Evolutionary conservation across 2,329 filamentous ascomycete species (phyloP).

Genomic region (Hypoxylon sp.): DNA sequence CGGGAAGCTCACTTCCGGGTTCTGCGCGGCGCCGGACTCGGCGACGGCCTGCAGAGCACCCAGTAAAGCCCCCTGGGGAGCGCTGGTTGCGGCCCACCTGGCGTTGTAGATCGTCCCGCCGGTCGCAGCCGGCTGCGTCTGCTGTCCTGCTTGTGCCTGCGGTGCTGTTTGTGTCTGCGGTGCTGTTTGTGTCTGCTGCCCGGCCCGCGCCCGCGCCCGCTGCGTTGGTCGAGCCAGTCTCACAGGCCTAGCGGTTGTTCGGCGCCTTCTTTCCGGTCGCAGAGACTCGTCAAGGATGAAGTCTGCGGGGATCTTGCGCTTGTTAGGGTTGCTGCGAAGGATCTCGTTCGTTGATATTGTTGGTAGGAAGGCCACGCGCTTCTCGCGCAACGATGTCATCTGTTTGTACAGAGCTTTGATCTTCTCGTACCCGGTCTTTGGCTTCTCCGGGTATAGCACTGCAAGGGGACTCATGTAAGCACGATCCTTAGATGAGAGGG

Average conservation of each 20-base stretch:
- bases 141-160: no score
- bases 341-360: slow-evolving; percentile 27
- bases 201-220: no score
- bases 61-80: not conserved
- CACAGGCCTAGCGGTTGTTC: slow-evolving; percentile 1
- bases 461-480: slow-evolving; percentile 21
- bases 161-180: no score
- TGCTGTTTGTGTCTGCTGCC: no score
- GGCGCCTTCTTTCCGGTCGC: not conserved
- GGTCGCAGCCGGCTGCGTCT: no score
- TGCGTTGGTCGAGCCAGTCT: not conserved
- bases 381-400: not conserved
- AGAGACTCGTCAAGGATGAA: slow-evolving; percentile 32
- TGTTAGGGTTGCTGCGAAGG: slow-evolving; percentile 40
- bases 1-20: not conserved
- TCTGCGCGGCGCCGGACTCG: not conserved
- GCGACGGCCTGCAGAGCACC: slow-evolving; percentile 7
- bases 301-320: slow-evolving; percentile 43
- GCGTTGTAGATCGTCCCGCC: not conserved
- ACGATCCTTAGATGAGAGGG: not conserved
- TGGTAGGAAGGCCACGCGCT: slow-evolving; percentile 39
- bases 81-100: not conserved
- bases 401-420: slow-evolving; percentile 18
- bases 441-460: slow-evolving; percentile 37
- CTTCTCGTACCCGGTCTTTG: slow-evolving; percentile 2